These are phyloP conservation scores for Pleurotus giganteus DNA, from an alignment of 768 basidiomycete genomes.

Conservation along the genomic window DNA sequence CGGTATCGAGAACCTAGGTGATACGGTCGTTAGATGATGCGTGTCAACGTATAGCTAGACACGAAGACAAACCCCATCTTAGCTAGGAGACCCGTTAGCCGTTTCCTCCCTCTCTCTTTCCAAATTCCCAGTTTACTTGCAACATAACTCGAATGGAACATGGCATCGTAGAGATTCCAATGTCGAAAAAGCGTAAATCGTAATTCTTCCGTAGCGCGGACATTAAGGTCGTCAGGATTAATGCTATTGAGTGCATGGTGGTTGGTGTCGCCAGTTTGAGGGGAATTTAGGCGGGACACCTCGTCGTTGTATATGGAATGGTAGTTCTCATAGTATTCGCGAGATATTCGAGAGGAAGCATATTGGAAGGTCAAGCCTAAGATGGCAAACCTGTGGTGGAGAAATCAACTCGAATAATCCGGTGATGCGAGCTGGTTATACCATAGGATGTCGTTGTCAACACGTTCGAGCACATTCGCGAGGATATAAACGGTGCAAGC, in stretches of 20 bases:
- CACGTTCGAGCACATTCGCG: conserved; percentile 86
- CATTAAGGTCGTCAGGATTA: conserved; percentile 80
- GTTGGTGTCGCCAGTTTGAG: conserved; percentile 37
- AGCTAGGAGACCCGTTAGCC: conserved; percentile 86
- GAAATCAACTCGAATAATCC: not conserved
- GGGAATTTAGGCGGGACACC: conserved; percentile 86
- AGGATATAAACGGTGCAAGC: conserved; percentile 87
- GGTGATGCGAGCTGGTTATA: conserved; percentile 23
- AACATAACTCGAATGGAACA: conserved; percentile 97
- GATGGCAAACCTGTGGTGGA: conserved; percentile 12
- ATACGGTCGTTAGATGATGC: not conserved
- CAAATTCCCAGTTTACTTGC: conserved; percentile 94
- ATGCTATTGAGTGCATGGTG: conserved; percentile 41
- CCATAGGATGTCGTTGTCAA: conserved; percentile 95
- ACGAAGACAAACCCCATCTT: conserved; percentile 89
- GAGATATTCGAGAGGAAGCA: conserved; percentile 81
- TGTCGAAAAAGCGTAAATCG: conserved; percentile 94
- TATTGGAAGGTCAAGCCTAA: conserved; percentile 94
- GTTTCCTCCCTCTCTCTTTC: conserved; percentile 91
- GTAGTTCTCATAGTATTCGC: conserved; percentile 79
- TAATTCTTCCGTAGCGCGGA: conserved; percentile 84
- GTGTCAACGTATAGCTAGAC: not conserved
- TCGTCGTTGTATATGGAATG: conserved; percentile 85
- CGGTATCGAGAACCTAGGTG: conserved; percentile 81
- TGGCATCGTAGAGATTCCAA: conserved; percentile 97